These are phyloP conservation scores for Epicoccum sorghinum DNA, from an alignment of 2,329 filamentous ascomycete genomes.

Conservation along the genomic window DNA sequence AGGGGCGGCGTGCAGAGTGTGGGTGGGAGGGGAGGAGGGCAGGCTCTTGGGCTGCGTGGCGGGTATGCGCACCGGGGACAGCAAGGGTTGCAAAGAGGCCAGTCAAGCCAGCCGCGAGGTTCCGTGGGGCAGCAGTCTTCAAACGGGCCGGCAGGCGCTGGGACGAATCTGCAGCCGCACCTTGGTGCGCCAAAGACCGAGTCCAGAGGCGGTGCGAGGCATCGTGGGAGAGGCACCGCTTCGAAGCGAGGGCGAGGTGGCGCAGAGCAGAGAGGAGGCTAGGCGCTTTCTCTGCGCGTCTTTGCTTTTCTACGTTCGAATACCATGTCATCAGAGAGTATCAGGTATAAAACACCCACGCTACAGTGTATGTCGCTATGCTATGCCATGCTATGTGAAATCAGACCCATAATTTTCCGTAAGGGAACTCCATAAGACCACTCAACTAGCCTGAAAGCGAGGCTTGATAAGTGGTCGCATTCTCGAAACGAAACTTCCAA, in stretches of 20 bases:
- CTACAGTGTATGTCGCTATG: neutral
- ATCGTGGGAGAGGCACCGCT: slow-evolving; percentile 2
- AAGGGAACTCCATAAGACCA: too few relatives aligned
- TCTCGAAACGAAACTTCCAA: too few relatives aligned
- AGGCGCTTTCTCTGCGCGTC: neutral
- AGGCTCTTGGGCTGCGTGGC: neutral
- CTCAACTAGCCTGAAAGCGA: too few relatives aligned
- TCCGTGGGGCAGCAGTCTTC: neutral
- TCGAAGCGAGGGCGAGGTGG: slow-evolving; percentile 1
- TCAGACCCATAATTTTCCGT: neutral
- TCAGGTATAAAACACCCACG: neutral
- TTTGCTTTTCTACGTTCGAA: neutral
- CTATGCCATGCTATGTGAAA: slow-evolving; percentile 4
- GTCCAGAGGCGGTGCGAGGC: neutral
- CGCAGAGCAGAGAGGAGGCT: neutral
- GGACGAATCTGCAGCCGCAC: neutral
- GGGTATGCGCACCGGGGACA: neutral
- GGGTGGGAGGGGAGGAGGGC: neutral
- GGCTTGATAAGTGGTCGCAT: too few relatives aligned
- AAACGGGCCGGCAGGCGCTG: neutral
- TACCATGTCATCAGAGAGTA: neutral
- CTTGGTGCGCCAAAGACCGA: neutral
- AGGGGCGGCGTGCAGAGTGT: neutral
- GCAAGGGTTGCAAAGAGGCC: neutral
- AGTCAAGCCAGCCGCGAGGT: neutral